These are phyloP conservation scores for Saturnispora saitoi DNA, from an alignment of 805 yeast genomes.

Conservation along the genomic window DNA sequence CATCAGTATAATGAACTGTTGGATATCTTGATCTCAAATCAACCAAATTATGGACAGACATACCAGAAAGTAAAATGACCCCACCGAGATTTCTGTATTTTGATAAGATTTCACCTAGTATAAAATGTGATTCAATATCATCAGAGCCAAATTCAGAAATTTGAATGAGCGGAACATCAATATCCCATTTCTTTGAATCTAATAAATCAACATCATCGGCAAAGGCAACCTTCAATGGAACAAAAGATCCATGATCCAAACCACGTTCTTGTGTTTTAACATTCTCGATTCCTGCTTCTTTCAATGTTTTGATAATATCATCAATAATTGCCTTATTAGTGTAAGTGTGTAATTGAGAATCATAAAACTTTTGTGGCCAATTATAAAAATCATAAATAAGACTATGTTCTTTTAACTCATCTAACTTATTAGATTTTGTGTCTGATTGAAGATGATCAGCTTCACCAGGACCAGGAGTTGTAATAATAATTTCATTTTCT, in stretches of 20 bases:
- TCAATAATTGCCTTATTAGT: slow-evolving; percentile 36
- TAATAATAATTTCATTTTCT: slow-evolving; percentile 37
- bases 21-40: slow-evolving; percentile 34
- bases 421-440: slow-evolving; percentile 14
- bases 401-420: slow-evolving; percentile 34
- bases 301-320: slow-evolving; percentile 35
- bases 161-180: slow-evolving; percentile 42
- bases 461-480: slow-evolving; percentile 30
- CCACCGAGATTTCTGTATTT: slow-evolving; percentile 45
- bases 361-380: slow-evolving; percentile 57
- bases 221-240: slow-evolving; percentile 67
- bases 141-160: slow-evolving; percentile 37
- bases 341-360: slow-evolving; percentile 49
- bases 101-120: slow-evolving; percentile 48
- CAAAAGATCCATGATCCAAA: slow-evolving; percentile 79
- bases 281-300: slow-evolving; percentile 33
- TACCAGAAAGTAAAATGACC: slow-evolving; percentile 59
- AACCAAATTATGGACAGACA: slow-evolving; percentile 68
- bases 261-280: slow-evolving; percentile 46
- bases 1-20: slow-evolving; percentile 19
- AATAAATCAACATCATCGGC: slow-evolving; percentile 28
- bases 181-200: slow-evolving; percentile 32
- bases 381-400: slow-evolving; percentile 70
- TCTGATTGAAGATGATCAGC: slow-evolving; percentile 10
- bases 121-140: slow-evolving; percentile 35